Evolutionary conservation across 139 green algal genomes (phyloP).

Genomic region (Pycnococcus provasolii): DNA sequence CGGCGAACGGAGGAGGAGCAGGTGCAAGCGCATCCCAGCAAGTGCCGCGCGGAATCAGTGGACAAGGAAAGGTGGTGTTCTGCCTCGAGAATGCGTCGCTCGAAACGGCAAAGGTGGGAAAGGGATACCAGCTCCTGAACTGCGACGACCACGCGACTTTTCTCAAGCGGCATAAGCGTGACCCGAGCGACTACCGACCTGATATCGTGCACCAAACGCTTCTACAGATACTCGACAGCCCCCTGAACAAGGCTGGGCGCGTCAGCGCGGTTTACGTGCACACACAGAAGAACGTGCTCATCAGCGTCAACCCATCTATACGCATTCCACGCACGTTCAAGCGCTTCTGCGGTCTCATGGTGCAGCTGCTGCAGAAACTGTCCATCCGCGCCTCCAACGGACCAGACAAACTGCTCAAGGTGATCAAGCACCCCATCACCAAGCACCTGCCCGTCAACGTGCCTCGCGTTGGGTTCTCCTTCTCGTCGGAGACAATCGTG

Average conservation of each 20-base stretch:
- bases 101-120: conserved; percentile 85
- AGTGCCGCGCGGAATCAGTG: neutral
- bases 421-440: conserved; percentile 35
- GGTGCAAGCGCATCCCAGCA: neutral
- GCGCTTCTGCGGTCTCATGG: conserved; percentile 17
- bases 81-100: conserved; percentile 83
- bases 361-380: conserved; percentile 96
- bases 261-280: conserved; percentile 79
- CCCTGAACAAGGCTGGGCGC: conserved; percentile 83
- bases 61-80: conserved; percentile 60
- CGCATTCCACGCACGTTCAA: conserved; percentile 80
- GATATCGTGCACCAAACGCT: conserved; percentile 93
- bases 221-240: conserved; percentile 84
- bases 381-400: conserved; percentile 87
- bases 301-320: conserved; percentile 80
- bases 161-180: conserved; percentile 66
- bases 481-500: neutral
- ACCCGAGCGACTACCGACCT: conserved; percentile 75
- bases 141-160: conserved; percentile 91
- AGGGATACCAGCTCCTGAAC: conserved; percentile 85
- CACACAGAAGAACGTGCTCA: conserved; percentile 84
- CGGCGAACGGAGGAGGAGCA: neutral
- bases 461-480: conserved; percentile 11
- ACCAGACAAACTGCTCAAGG: conserved; percentile 86
- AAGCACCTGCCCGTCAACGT: conserved; percentile 19